Evolutionary conservation across 1,284 basidiomycete species (phyloP).

Genomic region (Fistulinella cinereoalba): DNA sequence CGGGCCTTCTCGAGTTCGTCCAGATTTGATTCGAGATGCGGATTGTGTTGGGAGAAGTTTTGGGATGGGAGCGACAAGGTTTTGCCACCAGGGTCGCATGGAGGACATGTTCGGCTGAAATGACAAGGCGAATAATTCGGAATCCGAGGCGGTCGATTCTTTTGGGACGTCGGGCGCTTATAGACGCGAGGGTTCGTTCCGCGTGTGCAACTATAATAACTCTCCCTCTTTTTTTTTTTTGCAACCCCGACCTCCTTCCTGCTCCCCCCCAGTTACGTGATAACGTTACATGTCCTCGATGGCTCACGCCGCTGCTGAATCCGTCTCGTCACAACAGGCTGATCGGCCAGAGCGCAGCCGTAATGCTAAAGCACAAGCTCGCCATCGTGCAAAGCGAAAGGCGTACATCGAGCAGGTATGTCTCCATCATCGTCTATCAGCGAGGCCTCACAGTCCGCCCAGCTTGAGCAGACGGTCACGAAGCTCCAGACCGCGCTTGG

Average conservation of each 20-base stretch:
- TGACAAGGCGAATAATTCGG: constrained; percentile 50
- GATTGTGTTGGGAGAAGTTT: too few relatives aligned
- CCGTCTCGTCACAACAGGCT: constrained; percentile 34
- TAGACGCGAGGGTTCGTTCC: constrained; percentile 12
- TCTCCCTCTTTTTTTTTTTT: constrained; percentile 27
- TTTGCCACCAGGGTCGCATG: constrained; percentile 45
- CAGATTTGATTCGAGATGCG: constrained; percentile 36
- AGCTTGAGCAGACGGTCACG: constrained; percentile 80
- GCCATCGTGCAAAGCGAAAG: constrained; percentile 90
- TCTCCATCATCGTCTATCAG: constrained; percentile 1
- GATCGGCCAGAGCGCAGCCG: constrained; percentile 72
- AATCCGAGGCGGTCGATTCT: constrained; percentile 37
- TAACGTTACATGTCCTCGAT: constrained; percentile 42
- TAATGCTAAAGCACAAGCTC: constrained; percentile 86
- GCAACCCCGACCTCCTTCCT: constrained; percentile 33
- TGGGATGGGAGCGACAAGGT: constrained; percentile 23
- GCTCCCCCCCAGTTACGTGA: constrained; percentile 37
- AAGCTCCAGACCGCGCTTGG: constrained; percentile 73
- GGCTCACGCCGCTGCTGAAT: constrained; percentile 40
- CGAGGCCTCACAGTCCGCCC: constrained; percentile 7
- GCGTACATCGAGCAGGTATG: constrained; percentile 85
- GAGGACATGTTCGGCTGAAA: constrained; percentile 46
- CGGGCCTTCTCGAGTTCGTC: constrained; percentile 21
- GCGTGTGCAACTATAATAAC: constrained; percentile 35
- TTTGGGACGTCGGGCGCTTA: too few relatives aligned